Evolutionary conservation across 257 asterid species (phyloP), one percentile per base, ranked within the genome.

Genomic region (Schizonepeta tenuifolia): DNA sequence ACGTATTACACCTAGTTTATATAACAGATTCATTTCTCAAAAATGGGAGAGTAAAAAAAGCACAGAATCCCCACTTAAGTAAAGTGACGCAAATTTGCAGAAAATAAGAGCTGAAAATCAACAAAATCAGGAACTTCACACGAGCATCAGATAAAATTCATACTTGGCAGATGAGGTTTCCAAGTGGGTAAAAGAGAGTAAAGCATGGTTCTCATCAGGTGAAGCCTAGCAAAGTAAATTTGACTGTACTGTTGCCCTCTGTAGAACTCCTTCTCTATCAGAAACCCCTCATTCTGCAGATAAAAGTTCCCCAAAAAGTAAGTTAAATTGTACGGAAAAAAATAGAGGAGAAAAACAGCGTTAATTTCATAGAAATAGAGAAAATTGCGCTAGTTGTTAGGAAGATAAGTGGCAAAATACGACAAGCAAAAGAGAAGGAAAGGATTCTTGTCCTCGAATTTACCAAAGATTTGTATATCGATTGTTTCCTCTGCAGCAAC

Each of bases 161-260:
- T 87, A 95, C 99, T 83, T 21, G 96, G 96, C 33, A 90, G 17
- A 74, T 81, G 89, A 80, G 98, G 94, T 78, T 90, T 95, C 99
- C 96, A 92, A 7, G 83, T 84, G 44, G 96, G 96, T 53, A 92
- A 54, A 67, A 95, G 92, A 76, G 98, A 90, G 88, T 95, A 80
- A 56, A 95, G 85, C 53, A 92, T 90, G 56, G 99, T 88, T 80
- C 92, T 85, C 96, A 95, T 88, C 35, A 90, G 88, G 75, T 84
- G 95, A 73, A 95, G 98, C 60, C 98, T 90, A n/a, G 96, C 89
- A 74, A 78, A 92, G 86, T 95, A 92, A 40, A 95, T 87, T 65
- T 92, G 99, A 82, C 99, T 95, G 85, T 90, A 92, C 71, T 95
- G 99, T 72, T 95, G 99, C 70, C 99, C 99, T 80, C 81, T 86